These are phyloP conservation scores for Fusarium neocosmosporiellum DNA, from an alignment of 2,329 filamentous ascomycete species.

Conservation along the genomic window DNA sequence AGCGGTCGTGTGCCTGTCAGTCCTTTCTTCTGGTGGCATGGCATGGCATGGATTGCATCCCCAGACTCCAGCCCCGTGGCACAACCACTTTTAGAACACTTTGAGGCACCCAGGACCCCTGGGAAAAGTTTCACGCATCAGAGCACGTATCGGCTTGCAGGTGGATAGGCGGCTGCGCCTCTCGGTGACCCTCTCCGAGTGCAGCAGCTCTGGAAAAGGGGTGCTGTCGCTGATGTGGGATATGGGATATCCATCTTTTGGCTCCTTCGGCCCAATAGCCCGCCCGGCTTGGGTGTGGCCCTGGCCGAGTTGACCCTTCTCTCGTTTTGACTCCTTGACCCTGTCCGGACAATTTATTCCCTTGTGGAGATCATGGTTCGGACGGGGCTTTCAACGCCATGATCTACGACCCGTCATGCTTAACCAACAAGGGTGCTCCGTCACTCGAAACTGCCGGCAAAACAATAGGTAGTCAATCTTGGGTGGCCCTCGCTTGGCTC, in stretches of 20 bases:
- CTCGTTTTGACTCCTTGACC: conserved; percentile 30
- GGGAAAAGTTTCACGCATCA: conserved; percentile 37
- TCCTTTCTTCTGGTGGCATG: conserved; percentile 31
- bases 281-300: conserved; percentile 20
- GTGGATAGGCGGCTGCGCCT: conserved; percentile 40
- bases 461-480: conserved; percentile 20
- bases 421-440: conserved; percentile 40
- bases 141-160: conserved; percentile 39
- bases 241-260: conserved; percentile 27
- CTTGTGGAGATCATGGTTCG: conserved; percentile 48
- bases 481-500: conserved; percentile 26
- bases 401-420: conserved; percentile 45
- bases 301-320: conserved; percentile 28
- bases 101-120: conserved; percentile 34
- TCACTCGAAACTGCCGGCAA: conserved; percentile 44
- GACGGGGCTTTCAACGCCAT: conserved; percentile 46
- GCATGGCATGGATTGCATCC: conserved; percentile 25
- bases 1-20: conserved; percentile 27
- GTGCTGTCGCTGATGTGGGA: conserved; percentile 26
- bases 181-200: conserved; percentile 27
- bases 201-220: conserved; percentile 34
- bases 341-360: conserved; percentile 45
- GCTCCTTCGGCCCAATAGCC: conserved; percentile 25
- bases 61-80: conserved; percentile 33
- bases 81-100: conserved; percentile 34